phyloP scores from a whole-genome alignment of 2,329 filamentous ascomycete genomes.

The Ambrosiella cleistominuta region DNA sequence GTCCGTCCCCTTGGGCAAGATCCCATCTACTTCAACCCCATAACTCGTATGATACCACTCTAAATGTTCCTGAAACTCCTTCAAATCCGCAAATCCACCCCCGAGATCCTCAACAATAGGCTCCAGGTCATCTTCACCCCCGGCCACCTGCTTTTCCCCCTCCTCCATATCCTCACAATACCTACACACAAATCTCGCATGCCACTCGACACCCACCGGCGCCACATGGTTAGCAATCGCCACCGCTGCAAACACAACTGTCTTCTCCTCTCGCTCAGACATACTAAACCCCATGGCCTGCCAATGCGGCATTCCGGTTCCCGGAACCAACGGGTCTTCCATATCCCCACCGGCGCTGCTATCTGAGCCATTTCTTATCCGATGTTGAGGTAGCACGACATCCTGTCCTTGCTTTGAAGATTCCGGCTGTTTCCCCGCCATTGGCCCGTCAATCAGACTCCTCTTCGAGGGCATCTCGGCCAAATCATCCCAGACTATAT shows the following conservation, averaged over 20 bases:
- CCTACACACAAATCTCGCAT: constrained; percentile 33
- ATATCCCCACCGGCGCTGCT: background rate
- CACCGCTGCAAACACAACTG: constrained; percentile 37
- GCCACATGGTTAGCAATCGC: constrained; percentile 40
- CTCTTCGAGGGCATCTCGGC: constrained; percentile 30
- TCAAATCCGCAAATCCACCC: constrained; percentile 30
- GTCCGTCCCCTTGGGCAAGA: constrained; percentile 20
- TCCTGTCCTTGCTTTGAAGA: background rate
- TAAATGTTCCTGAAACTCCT: constrained; percentile 34
- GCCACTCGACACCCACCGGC: constrained; percentile 33
- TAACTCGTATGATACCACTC: constrained; percentile 34
- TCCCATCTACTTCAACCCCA: constrained; percentile 18
- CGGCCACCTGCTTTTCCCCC: constrained; percentile 25
- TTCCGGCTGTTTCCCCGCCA: background rate
- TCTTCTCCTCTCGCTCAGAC: constrained; percentile 28
- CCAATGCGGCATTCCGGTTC: constrained; percentile 26
- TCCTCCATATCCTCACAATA: constrained; percentile 36
- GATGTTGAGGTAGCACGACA: background rate
- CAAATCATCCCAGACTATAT: constrained; percentile 40
- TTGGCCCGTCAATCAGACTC: background rate
- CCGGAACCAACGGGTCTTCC: constrained; percentile 11
- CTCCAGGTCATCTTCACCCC: constrained; percentile 32
- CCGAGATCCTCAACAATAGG: constrained; percentile 32
- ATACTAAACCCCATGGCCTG: constrained; percentile 29
- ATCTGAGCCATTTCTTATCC: constrained; percentile 3